Conservation (phyloP, 2,329 filamentous ascomycete genomes). For the Botrytis squamosa region DNA sequence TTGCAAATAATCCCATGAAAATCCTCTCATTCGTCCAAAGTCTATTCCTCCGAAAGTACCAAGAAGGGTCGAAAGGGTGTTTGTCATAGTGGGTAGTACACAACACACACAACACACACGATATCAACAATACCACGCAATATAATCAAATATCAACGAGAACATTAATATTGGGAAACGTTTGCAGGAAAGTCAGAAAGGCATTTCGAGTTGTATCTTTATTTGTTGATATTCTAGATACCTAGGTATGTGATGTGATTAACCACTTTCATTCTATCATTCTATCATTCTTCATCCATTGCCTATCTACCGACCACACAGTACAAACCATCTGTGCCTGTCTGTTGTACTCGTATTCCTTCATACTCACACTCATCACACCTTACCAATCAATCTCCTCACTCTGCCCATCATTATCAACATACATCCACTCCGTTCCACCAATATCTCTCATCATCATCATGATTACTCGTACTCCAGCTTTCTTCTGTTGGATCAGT, state of each 20-base stretch:
- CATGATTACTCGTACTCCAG: neutral
- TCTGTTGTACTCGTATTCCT: slow-evolving; percentile 3
- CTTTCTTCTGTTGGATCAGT: neutral
- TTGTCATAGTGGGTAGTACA: neutral
- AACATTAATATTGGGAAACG: slow-evolving; percentile 6
- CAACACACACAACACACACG: neutral
- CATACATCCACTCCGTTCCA: neutral
- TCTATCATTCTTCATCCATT: neutral
- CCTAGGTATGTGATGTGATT: neutral
- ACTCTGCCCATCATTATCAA: neutral
- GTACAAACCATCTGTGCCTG: neutral
- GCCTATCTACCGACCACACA: neutral
- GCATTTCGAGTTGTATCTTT: neutral
- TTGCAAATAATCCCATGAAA: neutral
- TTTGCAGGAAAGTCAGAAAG: neutral
- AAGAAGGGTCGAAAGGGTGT: neutral
- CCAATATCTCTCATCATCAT: neutral
- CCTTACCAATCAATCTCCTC: neutral
- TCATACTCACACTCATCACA: neutral
- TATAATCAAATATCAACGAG: neutral
- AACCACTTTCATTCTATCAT: neutral
- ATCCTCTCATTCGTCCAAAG: slow-evolving; percentile 14
- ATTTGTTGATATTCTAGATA: neutral
- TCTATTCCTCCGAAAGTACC: neutral
- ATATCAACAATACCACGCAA: neutral